Conservation (phyloP, 2,329 filamentous ascomycete genomes). For the Scleromitrula shiraiana region DNA sequence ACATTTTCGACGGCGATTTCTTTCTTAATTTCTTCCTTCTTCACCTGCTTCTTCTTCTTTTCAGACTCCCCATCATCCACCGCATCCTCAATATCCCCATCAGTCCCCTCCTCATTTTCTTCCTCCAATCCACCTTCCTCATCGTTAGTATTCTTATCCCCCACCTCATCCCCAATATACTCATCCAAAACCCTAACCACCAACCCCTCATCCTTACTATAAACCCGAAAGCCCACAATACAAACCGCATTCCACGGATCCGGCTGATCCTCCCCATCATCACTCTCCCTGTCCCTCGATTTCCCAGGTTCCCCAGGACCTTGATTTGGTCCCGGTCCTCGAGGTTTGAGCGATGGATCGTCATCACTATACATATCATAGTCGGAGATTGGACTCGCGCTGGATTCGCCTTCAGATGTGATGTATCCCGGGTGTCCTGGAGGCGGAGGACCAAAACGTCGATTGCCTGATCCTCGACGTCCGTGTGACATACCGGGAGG, state of each 20-base stretch:
- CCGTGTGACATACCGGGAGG: conserved; percentile 10
- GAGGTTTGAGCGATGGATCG: conserved; percentile 45
- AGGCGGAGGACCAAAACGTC: background rate
- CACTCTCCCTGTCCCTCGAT: conserved; percentile 19
- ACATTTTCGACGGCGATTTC: too few relatives aligned
- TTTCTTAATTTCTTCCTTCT: too few relatives aligned
- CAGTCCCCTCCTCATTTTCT: conserved; percentile 12
- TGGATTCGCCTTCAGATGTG: conserved; percentile 44
- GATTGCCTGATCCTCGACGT: background rate
- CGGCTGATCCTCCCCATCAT: conserved; percentile 28
- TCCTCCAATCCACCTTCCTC: background rate
- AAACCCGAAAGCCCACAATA: conserved; percentile 35
- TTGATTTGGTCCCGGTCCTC: conserved; percentile 30
- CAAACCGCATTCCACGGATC: conserved; percentile 38
- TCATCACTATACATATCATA: conserved; percentile 52
- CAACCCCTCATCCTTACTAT: conserved; percentile 37
- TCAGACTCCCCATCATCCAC: conserved; percentile 16
- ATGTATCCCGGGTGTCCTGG: conserved; percentile 27
- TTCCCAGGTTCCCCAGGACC: conserved; percentile 19
- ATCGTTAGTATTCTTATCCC: conserved; percentile 1
- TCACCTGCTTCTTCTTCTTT: conserved; percentile 8
- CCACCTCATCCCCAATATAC: conserved; percentile 1
- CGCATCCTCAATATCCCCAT: conserved; percentile 20
- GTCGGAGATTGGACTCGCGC: conserved; percentile 51
- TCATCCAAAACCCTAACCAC: conserved; percentile 20